These are phyloP conservation scores for Scenedesmus sp. DNA, from an alignment of 163 green algal genomes.

Conservation along the genomic window DNA sequence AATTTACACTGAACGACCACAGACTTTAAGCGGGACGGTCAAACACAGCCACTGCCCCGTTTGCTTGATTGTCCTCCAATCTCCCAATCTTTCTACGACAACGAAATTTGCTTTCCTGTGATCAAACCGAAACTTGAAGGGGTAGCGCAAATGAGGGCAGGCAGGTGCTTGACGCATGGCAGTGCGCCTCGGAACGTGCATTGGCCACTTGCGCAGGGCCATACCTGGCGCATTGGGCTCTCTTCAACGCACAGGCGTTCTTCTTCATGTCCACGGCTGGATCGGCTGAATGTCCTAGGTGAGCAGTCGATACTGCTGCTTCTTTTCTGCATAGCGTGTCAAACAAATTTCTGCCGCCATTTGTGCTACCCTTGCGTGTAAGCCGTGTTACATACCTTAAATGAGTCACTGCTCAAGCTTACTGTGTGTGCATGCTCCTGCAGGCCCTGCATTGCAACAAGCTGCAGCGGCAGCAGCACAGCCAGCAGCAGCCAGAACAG, in stretches of 20 bases:
- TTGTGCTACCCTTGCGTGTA: background rate
- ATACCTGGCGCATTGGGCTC: background rate
- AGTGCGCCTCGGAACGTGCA: slow-evolving; percentile 1
- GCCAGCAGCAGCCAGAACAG: background rate
- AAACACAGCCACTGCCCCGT: background rate
- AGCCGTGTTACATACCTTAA: background rate
- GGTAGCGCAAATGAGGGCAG: background rate
- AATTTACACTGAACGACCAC: too few species aligned
- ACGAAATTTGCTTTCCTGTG: background rate
- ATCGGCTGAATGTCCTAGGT: background rate
- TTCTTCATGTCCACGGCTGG: background rate
- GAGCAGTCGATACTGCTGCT: background rate
- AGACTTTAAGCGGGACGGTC: background rate
- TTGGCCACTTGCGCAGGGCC: background rate
- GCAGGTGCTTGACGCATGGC: background rate
- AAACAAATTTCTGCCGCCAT: background rate
- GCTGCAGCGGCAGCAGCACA: background rate
- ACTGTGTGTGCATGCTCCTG: background rate
- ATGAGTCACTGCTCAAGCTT: background rate
- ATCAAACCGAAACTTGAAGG: background rate
- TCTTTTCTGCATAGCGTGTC: background rate
- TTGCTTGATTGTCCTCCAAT: background rate
- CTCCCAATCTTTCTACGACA: background rate
- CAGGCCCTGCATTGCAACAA: background rate
- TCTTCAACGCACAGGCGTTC: background rate